phyloP scores from a whole-genome alignment of 2,329 filamentous ascomycete genomes.

The Passalora sequoiae region DNA sequence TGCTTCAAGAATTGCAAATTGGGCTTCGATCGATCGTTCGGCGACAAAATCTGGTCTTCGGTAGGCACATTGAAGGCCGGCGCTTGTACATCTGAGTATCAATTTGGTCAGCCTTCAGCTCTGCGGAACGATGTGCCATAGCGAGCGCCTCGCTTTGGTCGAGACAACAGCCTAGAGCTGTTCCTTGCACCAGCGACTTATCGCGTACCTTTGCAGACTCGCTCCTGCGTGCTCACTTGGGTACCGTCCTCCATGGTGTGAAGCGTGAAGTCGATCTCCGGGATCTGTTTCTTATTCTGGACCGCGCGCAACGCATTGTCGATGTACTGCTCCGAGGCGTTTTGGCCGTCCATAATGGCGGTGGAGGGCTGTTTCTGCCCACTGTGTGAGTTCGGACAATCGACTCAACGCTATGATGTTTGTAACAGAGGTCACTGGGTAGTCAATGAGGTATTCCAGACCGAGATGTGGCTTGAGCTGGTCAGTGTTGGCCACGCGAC shows the following conservation, averaged over 20 bases:
- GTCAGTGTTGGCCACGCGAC: slow-evolving; percentile 8
- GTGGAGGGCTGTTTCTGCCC: background rate
- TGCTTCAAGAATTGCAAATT: slow-evolving; percentile 94
- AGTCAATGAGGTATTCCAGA: background rate
- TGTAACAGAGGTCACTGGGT: no score
- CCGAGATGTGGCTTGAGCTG: slow-evolving; percentile 14
- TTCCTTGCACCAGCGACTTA: background rate
- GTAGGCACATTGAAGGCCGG: slow-evolving; percentile 89
- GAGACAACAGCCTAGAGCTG: background rate
- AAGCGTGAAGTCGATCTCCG: slow-evolving; percentile 97
- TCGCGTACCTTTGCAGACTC: slow-evolving; percentile 87
- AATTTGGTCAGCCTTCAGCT: slow-evolving; percentile 17
- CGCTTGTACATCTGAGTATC: slow-evolving; percentile 79
- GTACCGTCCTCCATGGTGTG: slow-evolving; percentile 97
- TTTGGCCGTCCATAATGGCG: slow-evolving; percentile 30
- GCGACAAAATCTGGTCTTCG: slow-evolving; percentile 90
- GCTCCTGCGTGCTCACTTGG: slow-evolving; percentile 90
- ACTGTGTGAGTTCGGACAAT: no score
- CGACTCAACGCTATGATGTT: no score
- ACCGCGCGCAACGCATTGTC: slow-evolving; percentile 91
- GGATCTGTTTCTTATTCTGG: slow-evolving; percentile 87
- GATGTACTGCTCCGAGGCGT: slow-evolving; percentile 47
- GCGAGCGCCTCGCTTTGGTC: background rate
- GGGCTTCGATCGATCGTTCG: slow-evolving; percentile 79
- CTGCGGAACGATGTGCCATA: background rate